Evolutionary conservation across 805 yeast genomes (phyloP), one percentile per base, ranked within the genome.

Genomic region (Metschnikowia gelsemii): DNA sequence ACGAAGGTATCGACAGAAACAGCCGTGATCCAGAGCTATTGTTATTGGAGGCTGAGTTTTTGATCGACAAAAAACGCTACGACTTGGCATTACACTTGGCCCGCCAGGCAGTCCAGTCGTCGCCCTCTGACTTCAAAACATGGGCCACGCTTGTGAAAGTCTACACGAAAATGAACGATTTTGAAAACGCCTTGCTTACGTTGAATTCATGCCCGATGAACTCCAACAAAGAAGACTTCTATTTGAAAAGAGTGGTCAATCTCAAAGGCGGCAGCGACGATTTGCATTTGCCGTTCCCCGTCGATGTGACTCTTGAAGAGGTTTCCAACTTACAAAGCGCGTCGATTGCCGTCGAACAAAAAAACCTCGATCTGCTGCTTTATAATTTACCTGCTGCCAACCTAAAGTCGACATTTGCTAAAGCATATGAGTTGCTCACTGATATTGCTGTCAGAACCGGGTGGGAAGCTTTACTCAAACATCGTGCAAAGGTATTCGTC

Each of bases 161-260:
- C 1, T 84, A 85, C 59, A 77, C 84, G 28, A 73, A 74, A 32
- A 57, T 78, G 38, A 80, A 79, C 20, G 82, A 84, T 59, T 78
- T 79, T 57, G 90, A 84, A 57, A 76, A 82, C 51, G 86, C 93
- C 1, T 67, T 86, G 39, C 63, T 84, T 42, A 78, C 89, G 1
- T 68, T 86, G 50, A 86, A 86, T 54, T 80, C 91, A 12, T 84
- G 90, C 55, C 95, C 95, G 18, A 84, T 86, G 88, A 81, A 81
- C 40, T 77, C 84, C 8, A 79, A 80, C 54, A 82, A 79, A 56
- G 93, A 85, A 52, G 76, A 76, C 47, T 84, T 70, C 57, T 68
- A 73, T 17, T 70, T 84, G 52, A 78, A 75, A 56, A 68, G 93
- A 54, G 73, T 82, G 4, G 76, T 77, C 8, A 75, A 78, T 20